Conservation (phyloP, 257 asterid genomes). For the Solanum sejunctum region DNA sequence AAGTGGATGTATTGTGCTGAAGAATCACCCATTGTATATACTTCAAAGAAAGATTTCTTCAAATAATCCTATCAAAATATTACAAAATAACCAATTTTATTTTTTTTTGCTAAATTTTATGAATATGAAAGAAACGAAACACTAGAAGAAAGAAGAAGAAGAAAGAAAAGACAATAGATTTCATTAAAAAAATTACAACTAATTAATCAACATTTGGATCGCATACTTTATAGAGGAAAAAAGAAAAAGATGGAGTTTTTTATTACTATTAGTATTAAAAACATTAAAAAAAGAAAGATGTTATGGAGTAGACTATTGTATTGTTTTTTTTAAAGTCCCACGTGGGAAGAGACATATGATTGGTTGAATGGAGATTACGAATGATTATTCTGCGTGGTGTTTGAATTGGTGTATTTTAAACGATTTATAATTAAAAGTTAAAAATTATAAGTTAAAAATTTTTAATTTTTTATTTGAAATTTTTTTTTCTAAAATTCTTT, state of each 20-base stretch:
- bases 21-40: slow-evolving; percentile 33
- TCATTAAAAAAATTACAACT: neutral
- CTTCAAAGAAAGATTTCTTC: neutral
- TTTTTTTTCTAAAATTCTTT: too few species aligned
- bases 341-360: slow-evolving; percentile 57
- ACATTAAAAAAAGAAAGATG: neutral
- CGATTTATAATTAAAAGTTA: too few species aligned
- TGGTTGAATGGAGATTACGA: slow-evolving; percentile 63
- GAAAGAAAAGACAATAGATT: neutral
- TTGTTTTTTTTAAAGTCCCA: slow-evolving; percentile 21
- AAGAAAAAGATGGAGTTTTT: neutral
- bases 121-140: neutral
- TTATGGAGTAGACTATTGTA: neutral
- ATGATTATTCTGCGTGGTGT: slow-evolving; percentile 7
- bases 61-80: neutral
- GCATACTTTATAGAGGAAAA: neutral
- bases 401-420: too few species aligned
- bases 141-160: neutral
- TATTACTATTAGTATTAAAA: too few species aligned
- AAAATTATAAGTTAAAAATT: too few species aligned
- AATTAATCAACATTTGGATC: neutral
- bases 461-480: too few species aligned
- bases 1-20: slow-evolving; percentile 62
- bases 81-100: neutral
- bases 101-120: neutral